Evolutionary conservation across 1,284 basidiomycete species (phyloP).

Genomic region (Ustilago lituana): DNA sequence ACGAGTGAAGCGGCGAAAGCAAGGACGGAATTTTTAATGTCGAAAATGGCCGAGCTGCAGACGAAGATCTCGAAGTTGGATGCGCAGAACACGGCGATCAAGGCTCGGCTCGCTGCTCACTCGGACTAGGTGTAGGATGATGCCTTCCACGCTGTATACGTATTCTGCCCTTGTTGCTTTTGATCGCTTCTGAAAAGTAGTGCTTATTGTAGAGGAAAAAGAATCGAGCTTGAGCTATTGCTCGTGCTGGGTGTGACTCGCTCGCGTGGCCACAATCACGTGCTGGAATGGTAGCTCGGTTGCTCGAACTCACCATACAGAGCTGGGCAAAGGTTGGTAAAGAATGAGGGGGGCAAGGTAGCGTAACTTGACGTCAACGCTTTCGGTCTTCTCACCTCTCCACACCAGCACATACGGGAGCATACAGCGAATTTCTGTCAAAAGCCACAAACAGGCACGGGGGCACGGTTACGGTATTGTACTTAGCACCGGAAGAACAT

Average conservation of each 20-base stretch:
- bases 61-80: conserved; percentile 71
- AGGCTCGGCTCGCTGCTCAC: conserved; percentile 30
- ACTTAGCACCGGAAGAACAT: conserved; percentile 9
- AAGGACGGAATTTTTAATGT: conserved; percentile 76
- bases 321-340: too few relatives aligned
- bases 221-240: too few relatives aligned
- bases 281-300: too few relatives aligned
- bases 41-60: conserved; percentile 78
- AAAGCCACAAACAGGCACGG: neutral
- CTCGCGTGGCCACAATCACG: conserved; percentile 1
- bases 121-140: conserved; percentile 11
- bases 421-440: conserved; percentile 8
- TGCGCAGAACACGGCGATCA: conserved; percentile 33
- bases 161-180: too few relatives aligned
- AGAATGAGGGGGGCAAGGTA: too few relatives aligned
- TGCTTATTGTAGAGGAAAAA: too few relatives aligned
- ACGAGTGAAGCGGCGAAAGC: conserved; percentile 73
- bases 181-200: neutral
- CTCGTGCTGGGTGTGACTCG: neutral
- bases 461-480: too few relatives aligned
- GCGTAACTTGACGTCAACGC: conserved; percentile 3
- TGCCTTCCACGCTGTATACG: too few relatives aligned
- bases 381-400: neutral
- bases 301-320: too few relatives aligned
- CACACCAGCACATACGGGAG: too few relatives aligned